Base-by-base conservation (phyloP, 2,329 filamentous ascomycete species). In the Colletotrichum viniferum region DNA sequence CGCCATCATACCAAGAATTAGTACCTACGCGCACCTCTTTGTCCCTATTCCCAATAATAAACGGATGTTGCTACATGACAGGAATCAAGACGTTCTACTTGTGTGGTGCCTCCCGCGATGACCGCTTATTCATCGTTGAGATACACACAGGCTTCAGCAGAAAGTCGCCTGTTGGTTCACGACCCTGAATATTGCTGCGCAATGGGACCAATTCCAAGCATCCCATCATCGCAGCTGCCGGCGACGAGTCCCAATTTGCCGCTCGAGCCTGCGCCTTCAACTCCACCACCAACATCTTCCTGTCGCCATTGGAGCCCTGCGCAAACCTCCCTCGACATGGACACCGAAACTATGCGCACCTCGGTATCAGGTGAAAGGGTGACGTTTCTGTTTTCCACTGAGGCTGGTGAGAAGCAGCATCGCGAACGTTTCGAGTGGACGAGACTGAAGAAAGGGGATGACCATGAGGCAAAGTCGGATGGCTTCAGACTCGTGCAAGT, bases 341-440 rank as follows among this genome's bases (percentile, higher is more conserved):
- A 30, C 4, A 34, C 9, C 28, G 60, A 62, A 18, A 62, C 2
- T 9, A 58, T 58, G 55, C 21, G 26, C 14, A 1, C 28, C n/a
- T 30, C 18, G 1, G 10, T 32, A 12, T 30, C 30, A 3, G 18
- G 1, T 0, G 30, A 24, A n/a, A 2, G 1, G 9, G 30, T 21
- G 9, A 0, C 5, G n/a, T 62, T 62, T 16, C 26, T 4, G 5
- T 9, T 62, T 28, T 16, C 58, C 4, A 24, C 16, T 7, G 58
- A 62, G 6, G 18, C 0, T 21, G 30, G 60, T 14, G 16, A 62
- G 30, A 62, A 62, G 18, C 30, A 30, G 24, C 2, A 13, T 18
- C 10, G 30, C 28, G 18, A 36, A 32, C 8, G 28, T 5, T 62
- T 36, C 18, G 30, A 36, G 30, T 62, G 18, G 10, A 36, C 10